These are phyloP conservation scores for Adansonia madagascariensis DNA, from an alignment of 441 rosid genomes.

Conservation along the genomic window DNA sequence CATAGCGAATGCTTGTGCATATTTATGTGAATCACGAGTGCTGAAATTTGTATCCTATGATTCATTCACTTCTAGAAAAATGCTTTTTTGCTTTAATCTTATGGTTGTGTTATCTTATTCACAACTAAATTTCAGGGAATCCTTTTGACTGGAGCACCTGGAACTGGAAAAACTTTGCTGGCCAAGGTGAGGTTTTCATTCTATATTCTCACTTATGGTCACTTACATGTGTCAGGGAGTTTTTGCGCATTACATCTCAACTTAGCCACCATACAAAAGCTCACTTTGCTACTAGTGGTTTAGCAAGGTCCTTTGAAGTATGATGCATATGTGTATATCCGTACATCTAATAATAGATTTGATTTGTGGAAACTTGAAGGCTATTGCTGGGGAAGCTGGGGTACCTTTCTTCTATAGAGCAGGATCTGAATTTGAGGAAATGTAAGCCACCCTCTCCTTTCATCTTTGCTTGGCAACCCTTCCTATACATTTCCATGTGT, in stretches of 20 bases:
- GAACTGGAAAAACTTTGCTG: constrained; percentile 96
- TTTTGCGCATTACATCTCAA: background rate
- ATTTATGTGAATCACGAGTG: background rate
- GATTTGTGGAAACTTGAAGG: constrained; percentile 54
- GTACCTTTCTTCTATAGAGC: constrained; percentile 99
- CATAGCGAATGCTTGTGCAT: background rate
- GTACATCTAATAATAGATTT: constrained; percentile 10
- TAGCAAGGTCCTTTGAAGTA: background rate
- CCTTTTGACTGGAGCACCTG: constrained; percentile 98
- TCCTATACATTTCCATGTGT: constrained; percentile 16
- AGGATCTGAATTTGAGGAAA: constrained; percentile 99
- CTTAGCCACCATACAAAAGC: background rate
- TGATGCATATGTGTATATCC: background rate
- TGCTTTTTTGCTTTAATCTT: background rate
- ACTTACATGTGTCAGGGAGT: background rate
- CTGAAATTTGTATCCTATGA: constrained; percentile 11
- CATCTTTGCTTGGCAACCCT: constrained; percentile 9
- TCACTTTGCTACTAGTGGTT: background rate
- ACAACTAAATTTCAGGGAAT: constrained; percentile 70
- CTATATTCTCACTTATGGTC: constrained; percentile 14
- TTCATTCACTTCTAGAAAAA: background rate
- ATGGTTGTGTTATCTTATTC: constrained; percentile 9
- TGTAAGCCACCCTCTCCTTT: constrained; percentile 54
- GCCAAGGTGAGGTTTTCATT: constrained; percentile 68
- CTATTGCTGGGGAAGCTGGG: constrained; percentile 99